Evolutionary conservation across 441 rosid genomes (phyloP).

Genomic region (Geranium incanum): DNA sequence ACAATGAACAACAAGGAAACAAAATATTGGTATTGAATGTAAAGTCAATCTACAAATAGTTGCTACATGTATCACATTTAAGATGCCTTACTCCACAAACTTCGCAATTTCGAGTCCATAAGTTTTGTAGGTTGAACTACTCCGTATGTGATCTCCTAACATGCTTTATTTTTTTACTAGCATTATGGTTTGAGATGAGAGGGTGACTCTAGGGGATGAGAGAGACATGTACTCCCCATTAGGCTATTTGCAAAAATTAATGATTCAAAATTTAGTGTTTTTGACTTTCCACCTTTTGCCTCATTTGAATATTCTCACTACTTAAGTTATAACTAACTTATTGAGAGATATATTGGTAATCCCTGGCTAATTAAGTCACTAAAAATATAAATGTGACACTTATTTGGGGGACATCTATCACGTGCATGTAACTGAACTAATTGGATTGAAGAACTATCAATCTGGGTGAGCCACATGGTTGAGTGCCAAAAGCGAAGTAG

Average conservation of each 20-base stretch:
- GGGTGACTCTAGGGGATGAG: too few relatives aligned
- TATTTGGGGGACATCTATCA: too few relatives aligned
- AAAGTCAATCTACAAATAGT: neutral
- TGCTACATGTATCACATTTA: neutral
- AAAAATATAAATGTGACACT: neutral
- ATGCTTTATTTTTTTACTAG: too few relatives aligned
- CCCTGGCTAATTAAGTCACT: neutral
- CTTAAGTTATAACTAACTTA: neutral
- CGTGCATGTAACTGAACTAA: neutral
- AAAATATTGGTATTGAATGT: neutral
- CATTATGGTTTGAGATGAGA: too few relatives aligned
- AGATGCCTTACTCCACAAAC: neutral
- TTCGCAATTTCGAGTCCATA: too few relatives aligned
- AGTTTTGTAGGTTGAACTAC: too few relatives aligned
- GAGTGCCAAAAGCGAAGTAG: neutral
- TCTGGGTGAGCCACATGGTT: conserved; percentile 1
- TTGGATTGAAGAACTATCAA: neutral
- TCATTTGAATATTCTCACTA: neutral
- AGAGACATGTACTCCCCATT: too few relatives aligned
- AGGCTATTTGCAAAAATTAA: too few relatives aligned
- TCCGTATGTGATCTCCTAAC: too few relatives aligned
- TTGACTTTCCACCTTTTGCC: too few relatives aligned
- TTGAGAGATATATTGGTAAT: neutral
- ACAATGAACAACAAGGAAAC: neutral
- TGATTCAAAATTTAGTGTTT: too few relatives aligned